Evolutionary conservation across 352 stramenopile genomes (phyloP).

Genomic region (Phytophthora citricola): DNA sequence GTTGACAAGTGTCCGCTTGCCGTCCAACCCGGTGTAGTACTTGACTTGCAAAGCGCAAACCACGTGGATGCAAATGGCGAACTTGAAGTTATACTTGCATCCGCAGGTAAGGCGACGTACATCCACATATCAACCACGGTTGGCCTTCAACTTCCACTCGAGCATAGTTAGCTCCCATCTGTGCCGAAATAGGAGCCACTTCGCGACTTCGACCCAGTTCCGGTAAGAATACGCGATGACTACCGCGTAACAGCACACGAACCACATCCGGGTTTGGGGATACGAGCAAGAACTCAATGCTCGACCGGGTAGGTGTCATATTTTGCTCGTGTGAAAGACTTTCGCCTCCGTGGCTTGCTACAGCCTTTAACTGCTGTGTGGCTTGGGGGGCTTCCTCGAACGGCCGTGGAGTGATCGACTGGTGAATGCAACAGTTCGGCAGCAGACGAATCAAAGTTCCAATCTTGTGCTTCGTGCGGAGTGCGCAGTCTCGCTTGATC

Average conservation of each 20-base stretch:
- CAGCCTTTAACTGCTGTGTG: not conserved
- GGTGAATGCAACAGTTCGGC: constrained; percentile 1
- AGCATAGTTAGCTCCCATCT: constrained; percentile 12
- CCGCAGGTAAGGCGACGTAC: constrained; percentile 2
- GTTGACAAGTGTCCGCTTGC: too few relatives aligned
- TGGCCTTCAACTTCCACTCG: constrained; percentile 1
- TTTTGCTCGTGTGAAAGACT: not conserved
- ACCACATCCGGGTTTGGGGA: constrained; percentile 4
- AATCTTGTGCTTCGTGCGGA: constrained; percentile 15
- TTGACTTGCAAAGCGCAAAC: constrained; percentile 7
- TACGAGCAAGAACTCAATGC: constrained; percentile 6
- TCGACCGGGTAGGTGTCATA: not conserved
- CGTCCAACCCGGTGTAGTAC: constrained; percentile 10
- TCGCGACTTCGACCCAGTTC: constrained; percentile 2
- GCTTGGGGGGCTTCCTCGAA: constrained; percentile 1
- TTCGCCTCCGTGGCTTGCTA: too few relatives aligned
- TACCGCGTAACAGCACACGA: constrained; percentile 2
- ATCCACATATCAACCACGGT: constrained; percentile 3
- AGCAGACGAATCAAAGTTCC: not conserved
- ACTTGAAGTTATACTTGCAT: constrained; percentile 22
- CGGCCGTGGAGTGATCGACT: not conserved
- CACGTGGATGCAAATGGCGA: constrained; percentile 5
- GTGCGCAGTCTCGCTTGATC: constrained; percentile 35
- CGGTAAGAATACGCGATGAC: not conserved
- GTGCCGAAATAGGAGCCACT: constrained; percentile 1